phyloP scores from a whole-genome alignment of 2,329 filamentous ascomycete species.

The Botrytis byssoidea region DNA sequence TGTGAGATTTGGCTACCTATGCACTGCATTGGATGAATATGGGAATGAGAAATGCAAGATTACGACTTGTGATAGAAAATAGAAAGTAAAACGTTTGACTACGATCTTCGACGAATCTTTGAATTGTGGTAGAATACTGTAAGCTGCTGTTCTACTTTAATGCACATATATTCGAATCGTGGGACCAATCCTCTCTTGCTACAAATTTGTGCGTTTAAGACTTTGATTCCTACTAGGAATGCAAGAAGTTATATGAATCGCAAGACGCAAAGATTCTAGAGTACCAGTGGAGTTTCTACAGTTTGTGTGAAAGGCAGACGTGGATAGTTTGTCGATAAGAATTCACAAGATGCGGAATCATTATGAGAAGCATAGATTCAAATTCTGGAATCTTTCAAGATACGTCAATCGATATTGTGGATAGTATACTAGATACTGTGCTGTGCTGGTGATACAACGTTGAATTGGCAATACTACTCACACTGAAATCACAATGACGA shows the following conservation, averaged over 20 bases:
- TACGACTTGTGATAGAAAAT: neutral
- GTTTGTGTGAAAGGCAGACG: neutral
- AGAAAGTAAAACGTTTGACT: neutral
- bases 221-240: neutral
- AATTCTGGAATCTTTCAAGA: neutral
- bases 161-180: no score
- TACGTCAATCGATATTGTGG: neutral
- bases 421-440: neutral
- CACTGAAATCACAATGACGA: no score
- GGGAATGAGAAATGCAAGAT: neutral
- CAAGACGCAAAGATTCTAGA: neutral
- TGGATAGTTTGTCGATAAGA: neutral
- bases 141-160: neutral
- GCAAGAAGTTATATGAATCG: neutral
- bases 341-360: neutral
- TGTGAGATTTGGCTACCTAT: neutral
- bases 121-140: neutral
- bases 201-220: neutral
- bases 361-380: neutral
- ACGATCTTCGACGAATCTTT: neutral
- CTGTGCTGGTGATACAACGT: neutral
- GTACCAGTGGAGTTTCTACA: neutral
- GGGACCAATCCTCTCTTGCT: neutral
- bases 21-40: neutral
- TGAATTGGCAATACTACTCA: neutral